Evolutionary conservation across 106 monocot species (phyloP), one percentile per base, ranked within the genome.

Genomic region (Apostasia shenzhenica): DNA sequence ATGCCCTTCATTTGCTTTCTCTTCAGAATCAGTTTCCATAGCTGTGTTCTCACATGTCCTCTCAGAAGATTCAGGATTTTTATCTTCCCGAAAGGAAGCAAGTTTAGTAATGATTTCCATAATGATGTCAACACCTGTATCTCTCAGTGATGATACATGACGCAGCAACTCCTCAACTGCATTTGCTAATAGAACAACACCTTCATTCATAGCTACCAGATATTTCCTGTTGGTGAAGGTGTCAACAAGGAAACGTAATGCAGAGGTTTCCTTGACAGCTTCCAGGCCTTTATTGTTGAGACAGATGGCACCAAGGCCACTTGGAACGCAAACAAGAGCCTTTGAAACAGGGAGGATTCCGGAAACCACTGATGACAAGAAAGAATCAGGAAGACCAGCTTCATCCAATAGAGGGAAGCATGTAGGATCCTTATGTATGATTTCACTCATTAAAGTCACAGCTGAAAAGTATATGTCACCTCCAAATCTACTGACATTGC

Each of bases 381-480:
- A 99, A 14, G 93, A 70, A 81, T 85, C 78, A 48, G 99, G 99
- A 71, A 99, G 85, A 67, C 87, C 90, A 80, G 78, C 72, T 54
- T 90, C 90, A 67, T 88, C 50, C 68, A 99, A 56, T 52, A 81
- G 54, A 63, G 77, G 70, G 73, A 87, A 99, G 67, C 93, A 99
- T 61, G 92, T 93, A 11, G 99, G 99, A 63, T 99, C 99, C 74
- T 88, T 90, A 61, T 99, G 99, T 69, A 99, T 93, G 61, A 99
- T 99, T 75, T 99, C 99, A 75, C 90, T 99, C 99, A 99, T 90
- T 78, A 99, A 79, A 73, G 93, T 90, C 54, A 99, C 99, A 26
- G 99, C 93, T 59, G 99, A 85, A 70, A 93, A 99, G 72, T 99
- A 99, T 71, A 99, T 93, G 58, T 93, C 99, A 50, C 93, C 90